Conservation (phyloP, 2,329 filamentous ascomycete genomes). For the Pestalotiopsis sp. region DNA sequence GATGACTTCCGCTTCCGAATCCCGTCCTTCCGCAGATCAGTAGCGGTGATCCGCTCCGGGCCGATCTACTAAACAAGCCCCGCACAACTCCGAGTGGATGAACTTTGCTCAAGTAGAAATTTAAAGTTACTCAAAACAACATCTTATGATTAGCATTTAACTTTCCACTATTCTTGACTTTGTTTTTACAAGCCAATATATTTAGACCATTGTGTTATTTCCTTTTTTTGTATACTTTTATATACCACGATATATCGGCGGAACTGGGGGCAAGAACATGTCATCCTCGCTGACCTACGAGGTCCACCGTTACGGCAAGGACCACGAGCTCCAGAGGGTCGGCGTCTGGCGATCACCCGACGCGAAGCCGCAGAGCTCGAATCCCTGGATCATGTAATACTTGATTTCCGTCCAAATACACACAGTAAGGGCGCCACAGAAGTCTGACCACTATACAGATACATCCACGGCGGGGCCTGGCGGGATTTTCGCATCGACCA, state of each 20-base stretch:
- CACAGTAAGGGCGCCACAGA: neutral
- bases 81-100: slow-evolving; percentile 8
- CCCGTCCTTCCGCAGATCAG: slow-evolving; percentile 1
- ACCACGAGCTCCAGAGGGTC: slow-evolving; percentile 46
- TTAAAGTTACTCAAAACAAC: neutral
- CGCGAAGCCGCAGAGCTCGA: slow-evolving; percentile 16
- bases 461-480: slow-evolving; percentile 67
- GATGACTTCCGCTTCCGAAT: slow-evolving; percentile 8
- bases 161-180: neutral
- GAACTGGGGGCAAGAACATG: slow-evolving; percentile 21
- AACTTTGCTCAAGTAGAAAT: neutral
- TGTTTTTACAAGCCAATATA: neutral
- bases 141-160: neutral
- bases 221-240: neutral
- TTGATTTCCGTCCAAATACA: neutral
- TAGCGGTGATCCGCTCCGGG: neutral
- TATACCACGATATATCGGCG: neutral
- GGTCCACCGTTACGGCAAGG: slow-evolving; percentile 28
- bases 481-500: slow-evolving; percentile 57
- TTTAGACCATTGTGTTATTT: neutral
- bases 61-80: neutral
- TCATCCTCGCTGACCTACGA: slow-evolving; percentile 30
- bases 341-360: slow-evolving; percentile 44
- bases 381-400: slow-evolving; percentile 34
- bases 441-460: slow-evolving; percentile 33